phyloP scores from a whole-genome alignment of 495 filamentous ascomycete species.

The Penicillium arizonense region DNA sequence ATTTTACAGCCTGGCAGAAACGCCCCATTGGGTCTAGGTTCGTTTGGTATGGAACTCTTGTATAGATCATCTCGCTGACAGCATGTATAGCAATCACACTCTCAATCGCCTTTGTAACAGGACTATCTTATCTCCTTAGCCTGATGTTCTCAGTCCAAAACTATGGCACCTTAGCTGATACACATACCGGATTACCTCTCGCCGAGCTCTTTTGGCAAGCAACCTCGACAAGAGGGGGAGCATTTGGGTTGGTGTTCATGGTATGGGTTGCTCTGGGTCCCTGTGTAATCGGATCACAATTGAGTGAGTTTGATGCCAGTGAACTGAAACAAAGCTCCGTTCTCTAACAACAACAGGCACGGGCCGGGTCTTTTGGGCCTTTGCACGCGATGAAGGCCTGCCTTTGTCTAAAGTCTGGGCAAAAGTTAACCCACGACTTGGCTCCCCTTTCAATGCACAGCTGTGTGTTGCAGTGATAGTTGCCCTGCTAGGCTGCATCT shows the following conservation, averaged over 20 bases:
- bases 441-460: conserved; percentile 57
- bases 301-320: conserved; percentile 30
- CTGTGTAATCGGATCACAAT: conserved; percentile 49
- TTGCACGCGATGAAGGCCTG: conserved; percentile 63
- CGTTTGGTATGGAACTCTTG: neutral
- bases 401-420: conserved; percentile 33
- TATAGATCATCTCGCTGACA: neutral
- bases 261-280: conserved; percentile 51
- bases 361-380: conserved; percentile 68
- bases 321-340: neutral
- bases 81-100: conserved; percentile 30
- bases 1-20: conserved; percentile 25
- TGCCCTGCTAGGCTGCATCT: conserved; percentile 66
- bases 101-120: conserved; percentile 45
- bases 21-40: conserved; percentile 32
- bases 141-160: conserved; percentile 48
- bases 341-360: conserved; percentile 45
- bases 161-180: conserved; percentile 31
- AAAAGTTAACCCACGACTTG: conserved; percentile 22
- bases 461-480: conserved; percentile 56
- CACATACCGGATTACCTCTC: conserved; percentile 61
- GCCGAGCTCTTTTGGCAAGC: conserved; percentile 73
- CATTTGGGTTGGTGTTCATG: conserved; percentile 55
- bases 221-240: conserved; percentile 61
- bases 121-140: conserved; percentile 42